Percentiles rank a stretch among this genome's conserved stretches.
Conservation (phyloP, 78 protist species). For the Planoprotostelium fungivorum region DNA sequence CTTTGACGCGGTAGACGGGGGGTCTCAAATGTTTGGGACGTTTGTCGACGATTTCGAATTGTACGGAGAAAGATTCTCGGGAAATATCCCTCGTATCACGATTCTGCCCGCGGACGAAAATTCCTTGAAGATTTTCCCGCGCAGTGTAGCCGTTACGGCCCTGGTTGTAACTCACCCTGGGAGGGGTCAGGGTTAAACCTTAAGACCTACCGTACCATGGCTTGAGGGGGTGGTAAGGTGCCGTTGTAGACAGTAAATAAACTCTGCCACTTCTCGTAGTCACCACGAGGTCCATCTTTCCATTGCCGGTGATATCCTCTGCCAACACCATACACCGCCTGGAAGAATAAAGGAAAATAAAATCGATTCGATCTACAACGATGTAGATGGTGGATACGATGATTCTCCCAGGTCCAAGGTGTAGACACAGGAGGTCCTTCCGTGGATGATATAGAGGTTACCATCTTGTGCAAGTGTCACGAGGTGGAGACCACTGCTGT, state of each 20-base stretch:
- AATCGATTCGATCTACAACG: neutral
- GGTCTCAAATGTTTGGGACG: conserved; percentile 3
- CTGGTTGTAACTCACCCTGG: conserved; percentile 3
- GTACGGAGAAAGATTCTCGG: conserved; percentile 36
- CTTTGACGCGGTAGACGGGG: neutral
- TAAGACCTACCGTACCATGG: neutral
- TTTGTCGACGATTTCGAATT: conserved; percentile 37
- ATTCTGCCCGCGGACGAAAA: conserved; percentile 13
- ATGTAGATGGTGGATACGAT: conserved; percentile 6
- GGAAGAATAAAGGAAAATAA: neutral
- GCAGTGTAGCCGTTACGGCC: conserved; percentile 42
- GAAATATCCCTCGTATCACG: conserved; percentile 41
- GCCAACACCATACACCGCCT: conserved; percentile 53
- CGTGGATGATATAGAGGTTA: conserved; percentile 35
- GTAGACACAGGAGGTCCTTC: conserved; percentile 20
- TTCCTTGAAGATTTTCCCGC: conserved; percentile 22
- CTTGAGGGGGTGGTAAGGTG: conserved; percentile 62
- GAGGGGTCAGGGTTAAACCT: neutral
- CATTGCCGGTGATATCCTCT: conserved; percentile 76
- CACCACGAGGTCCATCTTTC: conserved; percentile 73
- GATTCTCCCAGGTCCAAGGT: conserved; percentile 64
- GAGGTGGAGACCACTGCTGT: neutral
- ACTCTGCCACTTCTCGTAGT: conserved; percentile 61
- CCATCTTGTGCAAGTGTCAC: conserved; percentile 8
- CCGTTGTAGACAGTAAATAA: conserved; percentile 30